Percentiles rank a stretch among this genome's conserved stretches.
phyloP scores from a whole-genome alignment of 2,329 filamentous ascomycete species.

The Aspergillus proliferans region DNA sequence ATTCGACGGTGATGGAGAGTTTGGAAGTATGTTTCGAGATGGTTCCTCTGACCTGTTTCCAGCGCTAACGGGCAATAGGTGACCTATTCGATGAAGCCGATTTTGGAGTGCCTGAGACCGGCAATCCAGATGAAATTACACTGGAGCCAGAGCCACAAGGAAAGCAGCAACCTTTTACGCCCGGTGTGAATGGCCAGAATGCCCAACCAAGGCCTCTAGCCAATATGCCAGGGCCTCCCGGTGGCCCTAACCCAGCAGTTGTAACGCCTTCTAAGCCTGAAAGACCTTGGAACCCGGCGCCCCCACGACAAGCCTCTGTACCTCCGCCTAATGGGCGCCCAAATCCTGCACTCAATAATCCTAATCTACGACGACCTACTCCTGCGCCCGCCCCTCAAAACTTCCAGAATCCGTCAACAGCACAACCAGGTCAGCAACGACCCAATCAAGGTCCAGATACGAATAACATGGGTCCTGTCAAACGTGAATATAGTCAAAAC shows the following conservation, averaged over 20 bases:
- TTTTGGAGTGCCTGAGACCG: conserved; percentile 63
- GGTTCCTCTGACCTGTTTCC: background rate
- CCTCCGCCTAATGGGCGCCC: conserved; percentile 13
- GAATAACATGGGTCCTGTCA: conserved; percentile 13
- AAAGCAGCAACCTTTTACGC: conserved; percentile 21
- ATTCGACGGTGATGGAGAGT: conserved; percentile 38
- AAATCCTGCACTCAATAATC: conserved; percentile 13
- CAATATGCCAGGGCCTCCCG: conserved; percentile 11
- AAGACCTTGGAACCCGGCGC: conserved; percentile 19
- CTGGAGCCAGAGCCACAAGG: conserved; percentile 38
- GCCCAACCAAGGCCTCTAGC: conserved; percentile 15
- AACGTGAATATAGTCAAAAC: conserved; percentile 17
- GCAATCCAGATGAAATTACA: conserved; percentile 70
- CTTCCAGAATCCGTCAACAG: conserved; percentile 12
- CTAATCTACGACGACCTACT: conserved; percentile 10
- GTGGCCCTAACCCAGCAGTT: conserved; percentile 17
- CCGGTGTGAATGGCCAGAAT: conserved; percentile 14
- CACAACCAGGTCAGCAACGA: conserved; percentile 12
- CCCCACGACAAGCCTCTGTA: conserved; percentile 15
- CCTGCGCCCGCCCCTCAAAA: conserved; percentile 14
- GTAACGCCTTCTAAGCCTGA: conserved; percentile 37
- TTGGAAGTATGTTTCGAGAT: conserved; percentile 31
- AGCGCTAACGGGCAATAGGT: conserved; percentile 25
- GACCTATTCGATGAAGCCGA: conserved; percentile 71
- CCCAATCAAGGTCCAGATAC: conserved; percentile 6